These are phyloP conservation scores for Leishmania gerbilli DNA, from an alignment of 208 protist species.

Conservation along the genomic window DNA sequence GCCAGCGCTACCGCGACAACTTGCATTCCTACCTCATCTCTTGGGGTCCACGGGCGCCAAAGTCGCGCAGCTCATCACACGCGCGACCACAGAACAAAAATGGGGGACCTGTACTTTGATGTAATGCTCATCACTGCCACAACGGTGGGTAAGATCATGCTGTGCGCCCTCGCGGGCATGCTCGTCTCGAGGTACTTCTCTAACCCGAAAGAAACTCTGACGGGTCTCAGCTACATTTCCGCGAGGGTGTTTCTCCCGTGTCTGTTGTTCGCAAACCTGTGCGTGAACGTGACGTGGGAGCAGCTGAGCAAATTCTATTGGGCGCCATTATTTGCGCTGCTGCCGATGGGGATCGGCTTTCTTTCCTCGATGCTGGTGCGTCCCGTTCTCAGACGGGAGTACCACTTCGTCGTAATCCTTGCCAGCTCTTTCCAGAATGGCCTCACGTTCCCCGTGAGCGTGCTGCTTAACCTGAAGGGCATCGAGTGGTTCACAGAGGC, in stretches of 20 bases:
- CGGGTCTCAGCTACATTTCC: constrained; percentile 63
- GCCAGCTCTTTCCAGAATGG: constrained; percentile 77
- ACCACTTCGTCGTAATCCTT: constrained; percentile 54
- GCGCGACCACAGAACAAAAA: not conserved
- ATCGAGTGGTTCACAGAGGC: constrained; percentile 49
- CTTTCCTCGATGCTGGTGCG: constrained; percentile 29
- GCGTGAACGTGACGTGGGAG: constrained; percentile 61
- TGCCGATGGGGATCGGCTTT: constrained; percentile 50
- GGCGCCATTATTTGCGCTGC: constrained; percentile 50
- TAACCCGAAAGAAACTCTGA: constrained; percentile 34
- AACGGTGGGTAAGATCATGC: constrained; percentile 68
- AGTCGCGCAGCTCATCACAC: not conserved
- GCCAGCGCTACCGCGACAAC: not conserved
- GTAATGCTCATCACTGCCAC: constrained; percentile 54
- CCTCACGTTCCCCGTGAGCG: constrained; percentile 56
- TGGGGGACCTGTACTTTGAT: constrained; percentile 39
- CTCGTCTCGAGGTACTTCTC: constrained; percentile 49
- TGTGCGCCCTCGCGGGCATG: constrained; percentile 57
- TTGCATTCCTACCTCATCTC: not conserved
- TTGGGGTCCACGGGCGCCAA: not conserved
- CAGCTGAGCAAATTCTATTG: constrained; percentile 56
- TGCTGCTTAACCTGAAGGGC: constrained; percentile 66
- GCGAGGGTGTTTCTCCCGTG: constrained; percentile 69
- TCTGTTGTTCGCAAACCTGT: constrained; percentile 70
- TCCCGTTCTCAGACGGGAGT: constrained; percentile 37